Evolutionary conservation across 176 grass and related monocot genomes (phyloP).

Genomic region (Juncus effusus): DNA sequence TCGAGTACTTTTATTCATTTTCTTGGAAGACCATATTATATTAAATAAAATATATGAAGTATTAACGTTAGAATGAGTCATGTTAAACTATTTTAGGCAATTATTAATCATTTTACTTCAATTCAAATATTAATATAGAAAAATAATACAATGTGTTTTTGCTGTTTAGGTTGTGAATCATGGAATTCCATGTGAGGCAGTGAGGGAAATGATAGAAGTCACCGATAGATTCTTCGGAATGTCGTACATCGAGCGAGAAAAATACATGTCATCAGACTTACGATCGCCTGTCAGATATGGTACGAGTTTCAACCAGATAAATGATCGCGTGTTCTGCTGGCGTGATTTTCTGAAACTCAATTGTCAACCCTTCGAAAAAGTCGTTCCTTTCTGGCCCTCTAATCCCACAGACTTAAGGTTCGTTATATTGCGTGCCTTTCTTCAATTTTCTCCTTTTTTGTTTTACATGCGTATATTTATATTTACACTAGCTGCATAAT

Average conservation of each 20-base stretch:
- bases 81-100: background rate
- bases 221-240: constrained; percentile 71
- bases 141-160: no score
- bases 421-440: background rate
- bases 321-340: constrained; percentile 80
- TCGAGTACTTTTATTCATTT: no score
- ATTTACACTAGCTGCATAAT: background rate
- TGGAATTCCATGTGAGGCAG: constrained; percentile 7
- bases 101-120: background rate
- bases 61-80: no score
- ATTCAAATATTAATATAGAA: background rate
- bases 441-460: background rate
- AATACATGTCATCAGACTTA: constrained; percentile 71
- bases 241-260: constrained; percentile 41
- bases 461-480: background rate
- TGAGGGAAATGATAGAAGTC: constrained; percentile 40
- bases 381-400: constrained; percentile 42
- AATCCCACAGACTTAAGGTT: constrained; percentile 46
- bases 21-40: no score
- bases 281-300: constrained; percentile 54
- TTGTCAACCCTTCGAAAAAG: constrained; percentile 34
- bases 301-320: constrained; percentile 97
- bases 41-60: no score
- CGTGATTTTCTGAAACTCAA: constrained; percentile 90
- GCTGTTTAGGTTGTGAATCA: constrained; percentile 75